A percentile compares a stretch with the other conserved stretches of the same genome.
These are phyloP conservation scores for Citrus hindsii DNA, from an alignment of 345 rosid species.

Conservation along the genomic window DNA sequence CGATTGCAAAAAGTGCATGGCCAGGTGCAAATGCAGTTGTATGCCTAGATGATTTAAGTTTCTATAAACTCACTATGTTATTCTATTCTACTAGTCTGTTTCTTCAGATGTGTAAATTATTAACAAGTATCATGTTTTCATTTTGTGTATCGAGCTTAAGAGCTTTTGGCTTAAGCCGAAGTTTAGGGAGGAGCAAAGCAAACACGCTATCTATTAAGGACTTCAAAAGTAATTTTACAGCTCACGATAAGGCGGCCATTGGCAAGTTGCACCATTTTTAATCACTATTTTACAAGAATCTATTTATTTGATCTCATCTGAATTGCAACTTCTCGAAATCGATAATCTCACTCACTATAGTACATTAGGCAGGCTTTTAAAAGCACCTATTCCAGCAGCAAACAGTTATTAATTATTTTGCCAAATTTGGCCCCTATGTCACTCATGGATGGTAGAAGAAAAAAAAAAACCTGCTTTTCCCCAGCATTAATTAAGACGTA, in stretches of 20 bases:
- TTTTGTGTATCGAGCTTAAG: too few relatives aligned
- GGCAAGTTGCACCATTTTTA: too few relatives aligned
- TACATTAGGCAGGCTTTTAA: background rate
- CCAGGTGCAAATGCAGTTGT: conserved; percentile 71
- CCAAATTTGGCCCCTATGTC: background rate
- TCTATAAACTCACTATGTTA: background rate
- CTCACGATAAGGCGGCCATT: too few relatives aligned
- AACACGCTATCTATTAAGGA: background rate
- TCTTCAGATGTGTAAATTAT: background rate
- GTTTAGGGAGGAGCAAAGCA: background rate
- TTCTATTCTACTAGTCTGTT: background rate
- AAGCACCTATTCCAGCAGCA: too few relatives aligned
- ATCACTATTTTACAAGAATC: too few relatives aligned
- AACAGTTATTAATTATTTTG: too few relatives aligned
- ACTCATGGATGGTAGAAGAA: too few relatives aligned
- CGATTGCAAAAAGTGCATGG: conserved; percentile 67
- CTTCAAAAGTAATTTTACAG: too few relatives aligned
- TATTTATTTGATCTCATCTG: background rate
- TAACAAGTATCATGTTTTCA: background rate
- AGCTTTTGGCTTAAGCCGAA: too few relatives aligned
- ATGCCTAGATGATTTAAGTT: conserved; percentile 14
- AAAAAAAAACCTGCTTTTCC: too few relatives aligned
- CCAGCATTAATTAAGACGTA: too few relatives aligned
- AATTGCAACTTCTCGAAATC: background rate
- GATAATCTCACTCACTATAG: background rate